Evolutionary conservation across 306 rosid genomes (phyloP), one percentile per base, ranked within the genome.

Genomic region (Canavalia gladiata): DNA sequence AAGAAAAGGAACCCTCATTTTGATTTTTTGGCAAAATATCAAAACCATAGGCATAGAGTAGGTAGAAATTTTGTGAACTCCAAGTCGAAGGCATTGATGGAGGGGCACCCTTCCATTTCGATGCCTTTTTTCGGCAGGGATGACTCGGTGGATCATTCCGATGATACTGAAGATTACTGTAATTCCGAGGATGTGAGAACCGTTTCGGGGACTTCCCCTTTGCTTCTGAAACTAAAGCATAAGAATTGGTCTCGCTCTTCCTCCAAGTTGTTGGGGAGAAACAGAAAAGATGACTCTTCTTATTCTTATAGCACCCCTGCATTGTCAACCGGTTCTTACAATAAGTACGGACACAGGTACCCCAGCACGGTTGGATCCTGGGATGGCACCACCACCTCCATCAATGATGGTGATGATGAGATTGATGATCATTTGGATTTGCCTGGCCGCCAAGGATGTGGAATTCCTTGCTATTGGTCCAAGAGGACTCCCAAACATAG

Each of bases 381-480:
- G 97, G 98, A 92, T 68, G 97, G 89, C 55, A 91, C 98, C 2
- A 87, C 97, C 5, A 86, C 97, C 50, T 95, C 99, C 0, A 49
- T 95, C 72, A 89, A 95, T 76, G 97, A 73, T 4, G 91, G 82
- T 28, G 95, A 90, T 43, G 94, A 93, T 72, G 98, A 88, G 79
- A 86, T 90, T 75, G 97, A 90, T 57, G 94, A 90, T 64, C 90
- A 49, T 50, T 87, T 93, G 84, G 94, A 89, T 80, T 82, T 93
- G 83, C 94, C 93, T 0, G 91, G 91, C 37, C 91, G 93, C 64
- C 94, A 91, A 67, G 98, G 98, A 63, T 95, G 99, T 77, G 99
- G 99, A 8, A 95, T 95, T 85, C 94, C 98, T 82, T 93, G 99
- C 60, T 95, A 91, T 66, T 93, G 99, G 99, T 88, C 99, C 0